Conservation (phyloP, 2,329 filamentous ascomycete genomes). For the Bertia moriformis region DNA sequence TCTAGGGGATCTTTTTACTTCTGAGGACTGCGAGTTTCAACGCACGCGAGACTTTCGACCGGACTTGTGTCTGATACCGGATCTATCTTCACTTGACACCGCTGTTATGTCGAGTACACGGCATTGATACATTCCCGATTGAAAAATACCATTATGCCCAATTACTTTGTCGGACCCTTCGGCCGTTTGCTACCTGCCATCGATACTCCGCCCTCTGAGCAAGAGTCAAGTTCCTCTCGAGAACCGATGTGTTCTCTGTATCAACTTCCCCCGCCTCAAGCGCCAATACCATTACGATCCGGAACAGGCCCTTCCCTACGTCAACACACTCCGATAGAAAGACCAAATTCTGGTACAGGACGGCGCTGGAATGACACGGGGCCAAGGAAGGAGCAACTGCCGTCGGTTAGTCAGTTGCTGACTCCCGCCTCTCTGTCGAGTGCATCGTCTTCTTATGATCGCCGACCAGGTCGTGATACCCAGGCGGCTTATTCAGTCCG, state of each 20-base stretch:
- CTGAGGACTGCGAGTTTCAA: too few relatives aligned
- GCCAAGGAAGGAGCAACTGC: not conserved
- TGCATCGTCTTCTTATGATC: not conserved
- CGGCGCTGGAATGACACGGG: not conserved
- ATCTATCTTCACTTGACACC: too few relatives aligned
- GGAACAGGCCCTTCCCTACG: not conserved
- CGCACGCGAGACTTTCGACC: too few relatives aligned
- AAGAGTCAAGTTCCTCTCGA: not conserved
- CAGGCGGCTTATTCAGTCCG: not conserved
- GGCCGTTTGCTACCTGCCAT: not conserved
- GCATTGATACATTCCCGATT: too few relatives aligned
- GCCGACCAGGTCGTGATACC: not conserved
- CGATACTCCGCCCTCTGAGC: not conserved
- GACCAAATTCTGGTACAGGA: not conserved
- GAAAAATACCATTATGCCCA: not conserved
- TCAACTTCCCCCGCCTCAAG: not conserved
- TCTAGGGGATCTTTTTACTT: too few relatives aligned
- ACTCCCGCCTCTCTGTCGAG: not conserved
- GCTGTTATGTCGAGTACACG: too few relatives aligned
- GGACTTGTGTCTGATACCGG: too few relatives aligned
- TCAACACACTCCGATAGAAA: too few relatives aligned
- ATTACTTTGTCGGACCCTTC: not conserved
- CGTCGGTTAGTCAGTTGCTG: not conserved
- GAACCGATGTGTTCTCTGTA: not conserved
- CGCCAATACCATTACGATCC: not conserved